phyloP scores from a whole-genome alignment of 169 alveolate species.

The Plasmodium adleri region DNA sequence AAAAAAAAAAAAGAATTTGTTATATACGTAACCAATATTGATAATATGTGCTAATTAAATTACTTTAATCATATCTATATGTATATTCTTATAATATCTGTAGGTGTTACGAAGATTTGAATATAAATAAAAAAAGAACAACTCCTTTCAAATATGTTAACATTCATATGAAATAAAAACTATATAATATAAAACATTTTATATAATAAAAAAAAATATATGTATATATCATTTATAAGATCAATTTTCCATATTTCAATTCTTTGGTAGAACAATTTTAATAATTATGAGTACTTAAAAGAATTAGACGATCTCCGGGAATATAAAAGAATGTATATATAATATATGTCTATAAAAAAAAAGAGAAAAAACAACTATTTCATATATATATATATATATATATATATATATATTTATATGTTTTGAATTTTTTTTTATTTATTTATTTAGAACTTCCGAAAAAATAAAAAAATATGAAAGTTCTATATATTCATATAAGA shows the following conservation, averaged over 20 bases:
- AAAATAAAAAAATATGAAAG: slow-evolving; percentile 57
- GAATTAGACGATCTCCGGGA: slow-evolving; percentile 69
- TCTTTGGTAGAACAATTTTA: slow-evolving; percentile 35
- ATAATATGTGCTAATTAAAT: slow-evolving; percentile 4
- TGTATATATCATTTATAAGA: neutral
- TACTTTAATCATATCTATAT: neutral
- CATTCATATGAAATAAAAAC: too few relatives aligned
- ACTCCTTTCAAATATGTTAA: slow-evolving; percentile 22
- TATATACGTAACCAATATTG: neutral
- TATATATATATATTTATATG: neutral
- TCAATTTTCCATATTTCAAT: neutral
- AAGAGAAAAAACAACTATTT: neutral
- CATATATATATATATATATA: neutral
- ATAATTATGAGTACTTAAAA: slow-evolving; percentile 17
- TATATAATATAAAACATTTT: neutral
- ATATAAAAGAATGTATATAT: slow-evolving; percentile 65
- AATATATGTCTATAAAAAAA: slow-evolving; percentile 16
- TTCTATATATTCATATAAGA: slow-evolving; percentile 52
- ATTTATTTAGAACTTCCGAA: slow-evolving; percentile 26
- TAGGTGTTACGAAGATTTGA: slow-evolving; percentile 30
- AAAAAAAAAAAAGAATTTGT: neutral
- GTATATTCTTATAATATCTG: neutral
- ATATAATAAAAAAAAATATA: neutral
- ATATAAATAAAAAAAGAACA: slow-evolving; percentile 8
- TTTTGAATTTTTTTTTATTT: neutral